Conservation (phyloP, 768 basidiomycete species). For the Mrakia gelida region DNA sequence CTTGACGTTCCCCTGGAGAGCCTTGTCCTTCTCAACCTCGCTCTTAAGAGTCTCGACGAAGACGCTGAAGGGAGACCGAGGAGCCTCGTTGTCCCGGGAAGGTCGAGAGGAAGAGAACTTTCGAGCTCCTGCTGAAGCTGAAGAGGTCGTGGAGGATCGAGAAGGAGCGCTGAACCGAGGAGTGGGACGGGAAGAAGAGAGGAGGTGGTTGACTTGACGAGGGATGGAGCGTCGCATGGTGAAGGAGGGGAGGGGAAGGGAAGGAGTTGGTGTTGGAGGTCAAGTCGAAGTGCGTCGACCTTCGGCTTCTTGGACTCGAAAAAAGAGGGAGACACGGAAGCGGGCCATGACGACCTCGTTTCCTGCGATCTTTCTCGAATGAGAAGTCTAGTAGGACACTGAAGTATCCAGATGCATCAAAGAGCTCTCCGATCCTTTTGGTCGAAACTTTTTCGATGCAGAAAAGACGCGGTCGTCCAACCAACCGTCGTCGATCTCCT, state of each 20-base stretch:
- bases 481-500: too few relatives aligned
- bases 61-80: conserved; percentile 79
- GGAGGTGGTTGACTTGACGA: conserved; percentile 9
- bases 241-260: background rate
- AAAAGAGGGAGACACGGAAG: background rate
- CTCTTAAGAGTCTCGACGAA: conserved; percentile 92
- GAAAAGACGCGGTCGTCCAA: too few relatives aligned
- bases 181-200: background rate
- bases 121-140: background rate
- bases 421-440: too few relatives aligned
- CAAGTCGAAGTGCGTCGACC: background rate
- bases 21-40: conserved; percentile 87
- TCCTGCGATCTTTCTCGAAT: background rate
- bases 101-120: conserved; percentile 27
- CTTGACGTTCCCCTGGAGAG: conserved; percentile 93
- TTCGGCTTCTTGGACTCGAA: background rate
- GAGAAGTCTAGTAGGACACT: too few relatives aligned
- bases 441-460: too few relatives aligned
- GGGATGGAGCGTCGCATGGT: conserved; percentile 6
- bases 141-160: background rate
- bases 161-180: conserved; percentile 4
- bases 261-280: background rate
- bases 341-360: background rate
- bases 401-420: too few relatives aligned
- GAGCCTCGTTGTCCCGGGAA: conserved; percentile 14